Percentiles rank a stretch among this genome's conserved stretches.
phyloP scores from a whole-genome alignment of 495 filamentous ascomycete species.

The Daldinia concentrica region DNA sequence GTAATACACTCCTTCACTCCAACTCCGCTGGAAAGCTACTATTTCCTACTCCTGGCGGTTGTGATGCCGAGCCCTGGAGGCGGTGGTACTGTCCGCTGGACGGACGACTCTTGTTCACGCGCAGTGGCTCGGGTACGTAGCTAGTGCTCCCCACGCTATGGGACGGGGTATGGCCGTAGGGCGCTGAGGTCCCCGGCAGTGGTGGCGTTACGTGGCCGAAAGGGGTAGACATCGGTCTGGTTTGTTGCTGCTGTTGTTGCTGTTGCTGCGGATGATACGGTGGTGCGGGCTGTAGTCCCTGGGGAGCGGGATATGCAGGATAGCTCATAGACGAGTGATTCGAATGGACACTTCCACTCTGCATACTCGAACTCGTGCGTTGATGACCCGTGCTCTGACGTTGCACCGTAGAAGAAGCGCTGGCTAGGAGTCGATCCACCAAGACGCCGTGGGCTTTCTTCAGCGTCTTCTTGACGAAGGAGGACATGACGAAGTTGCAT shows the following conservation, averaged over 20 bases:
- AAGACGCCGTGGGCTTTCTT: constrained; percentile 73
- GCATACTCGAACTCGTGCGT: constrained; percentile 17
- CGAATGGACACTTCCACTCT: constrained; percentile 21
- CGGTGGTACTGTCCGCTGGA: neutral
- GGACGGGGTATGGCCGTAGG: neutral
- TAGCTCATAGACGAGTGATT: constrained; percentile 6
- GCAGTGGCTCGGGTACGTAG: constrained; percentile 32
- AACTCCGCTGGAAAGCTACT: constrained; percentile 27
- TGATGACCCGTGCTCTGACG: neutral
- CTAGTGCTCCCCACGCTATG: neutral
- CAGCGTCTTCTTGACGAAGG: constrained; percentile 78
- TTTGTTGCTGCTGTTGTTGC: neutral
- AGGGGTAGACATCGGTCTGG: neutral
- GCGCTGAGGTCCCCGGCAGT: neutral
- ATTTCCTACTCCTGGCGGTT: neutral
- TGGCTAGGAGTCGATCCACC: constrained; percentile 67
- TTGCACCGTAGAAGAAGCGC: constrained; percentile 7
- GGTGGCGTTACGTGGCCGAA: constrained; percentile 5
- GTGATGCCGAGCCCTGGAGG: neutral
- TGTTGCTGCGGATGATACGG: constrained; percentile 10
- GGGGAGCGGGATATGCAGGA: neutral
- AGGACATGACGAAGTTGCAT: constrained; percentile 75
- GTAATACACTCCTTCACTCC: constrained; percentile 13
- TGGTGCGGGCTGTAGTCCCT: neutral
- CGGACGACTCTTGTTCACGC: constrained; percentile 13